Conservation (phyloP, 1,139 yeast species). For the Casaregolazyma lundiana region DNA sequence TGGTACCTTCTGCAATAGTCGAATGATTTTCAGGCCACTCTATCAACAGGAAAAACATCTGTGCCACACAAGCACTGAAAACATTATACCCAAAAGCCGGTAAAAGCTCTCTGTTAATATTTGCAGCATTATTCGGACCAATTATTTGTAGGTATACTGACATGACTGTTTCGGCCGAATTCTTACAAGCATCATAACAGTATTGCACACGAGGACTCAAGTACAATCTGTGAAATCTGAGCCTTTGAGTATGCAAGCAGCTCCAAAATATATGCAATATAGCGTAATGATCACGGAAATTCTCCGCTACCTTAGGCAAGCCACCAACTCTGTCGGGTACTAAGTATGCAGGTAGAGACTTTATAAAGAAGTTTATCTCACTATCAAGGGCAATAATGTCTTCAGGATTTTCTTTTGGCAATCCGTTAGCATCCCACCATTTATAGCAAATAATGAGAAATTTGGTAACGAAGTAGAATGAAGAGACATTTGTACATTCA, state of each 20-base stretch:
- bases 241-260: slow-evolving; percentile 10
- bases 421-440: slow-evolving; percentile 2
- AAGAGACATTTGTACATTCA: slow-evolving; percentile 7
- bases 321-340: slow-evolving; percentile 2
- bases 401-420: background rate
- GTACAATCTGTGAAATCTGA: slow-evolving; percentile 7
- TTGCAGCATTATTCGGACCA: background rate
- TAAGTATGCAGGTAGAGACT: slow-evolving; percentile 3
- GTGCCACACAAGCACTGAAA: slow-evolving; percentile 10
- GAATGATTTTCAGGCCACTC: slow-evolving; percentile 10
- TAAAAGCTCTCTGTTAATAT: background rate
- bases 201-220: slow-evolving; percentile 8
- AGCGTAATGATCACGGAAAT: slow-evolving; percentile 6
- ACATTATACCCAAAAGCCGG: slow-evolving; percentile 6
- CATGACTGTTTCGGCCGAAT: slow-evolving; percentile 1
- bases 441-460: slow-evolving; percentile 4
- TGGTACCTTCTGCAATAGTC: slow-evolving; percentile 1
- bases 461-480: slow-evolving; percentile 6
- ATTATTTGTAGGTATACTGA: background rate
- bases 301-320: slow-evolving; percentile 6
- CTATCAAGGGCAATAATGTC: slow-evolving; percentile 4
- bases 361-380: background rate
- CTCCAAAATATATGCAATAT: slow-evolving; percentile 9
- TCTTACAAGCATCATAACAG: slow-evolving; percentile 9
- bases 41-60: slow-evolving; percentile 8